phyloP scores from a whole-genome alignment of 371 early-diverging fungal species.

The Rhizopus sp. region DNA sequence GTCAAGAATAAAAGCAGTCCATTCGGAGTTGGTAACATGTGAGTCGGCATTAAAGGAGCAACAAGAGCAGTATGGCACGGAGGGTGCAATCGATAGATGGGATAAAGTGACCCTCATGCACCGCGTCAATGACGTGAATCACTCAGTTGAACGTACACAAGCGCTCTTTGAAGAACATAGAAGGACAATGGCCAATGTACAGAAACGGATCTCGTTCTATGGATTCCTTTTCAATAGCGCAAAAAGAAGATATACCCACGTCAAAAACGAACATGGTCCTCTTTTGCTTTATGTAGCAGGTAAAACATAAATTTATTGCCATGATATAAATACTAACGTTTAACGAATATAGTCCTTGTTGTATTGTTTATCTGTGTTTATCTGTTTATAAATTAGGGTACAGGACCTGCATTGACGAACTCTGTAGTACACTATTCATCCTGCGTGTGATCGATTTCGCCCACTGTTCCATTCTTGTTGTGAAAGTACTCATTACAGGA shows the following conservation, averaged over 20 bases:
- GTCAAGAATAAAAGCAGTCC: not conserved
- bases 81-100: not conserved
- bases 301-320: no score
- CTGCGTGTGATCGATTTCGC: constrained; percentile 31
- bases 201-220: constrained; percentile 8
- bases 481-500: constrained; percentile 36
- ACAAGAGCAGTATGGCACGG: not conserved
- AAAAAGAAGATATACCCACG: constrained; percentile 9
- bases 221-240: constrained; percentile 8
- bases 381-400: not conserved
- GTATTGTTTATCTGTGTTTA: not conserved
- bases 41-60: constrained; percentile 5
- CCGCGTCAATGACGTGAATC: constrained; percentile 4
- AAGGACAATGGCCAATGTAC: not conserved
- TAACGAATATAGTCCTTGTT: not conserved
- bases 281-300: not conserved
- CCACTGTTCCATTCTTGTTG: constrained; percentile 24
- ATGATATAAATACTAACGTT: no score
- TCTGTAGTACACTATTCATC: not conserved
- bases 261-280: not conserved
- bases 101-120: not conserved
- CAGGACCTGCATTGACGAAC: no score
- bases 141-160: not conserved
- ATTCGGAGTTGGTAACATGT: no score
- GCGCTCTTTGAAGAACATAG: not conserved